Evolutionary conservation across 2,329 filamentous ascomycete species (phyloP).

Genomic region (Fusarium solani-melongenae): DNA sequence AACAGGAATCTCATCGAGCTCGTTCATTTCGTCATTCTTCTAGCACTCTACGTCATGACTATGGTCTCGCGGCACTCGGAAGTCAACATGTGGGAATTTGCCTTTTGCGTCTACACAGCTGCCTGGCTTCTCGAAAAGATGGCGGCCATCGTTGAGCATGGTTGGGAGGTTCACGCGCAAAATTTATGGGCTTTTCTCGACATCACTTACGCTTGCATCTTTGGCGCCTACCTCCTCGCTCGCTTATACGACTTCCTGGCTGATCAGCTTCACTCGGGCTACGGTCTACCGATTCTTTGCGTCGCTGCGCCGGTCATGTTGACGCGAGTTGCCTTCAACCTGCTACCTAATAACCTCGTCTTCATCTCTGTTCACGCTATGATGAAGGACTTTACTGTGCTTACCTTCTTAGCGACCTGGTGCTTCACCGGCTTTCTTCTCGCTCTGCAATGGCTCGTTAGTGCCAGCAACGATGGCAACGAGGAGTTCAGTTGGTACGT

Average conservation of each 20-base stretch:
- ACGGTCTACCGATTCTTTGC: slow-evolving; percentile 73
- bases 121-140: slow-evolving; percentile 77
- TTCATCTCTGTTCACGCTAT: slow-evolving; percentile 79
- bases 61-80: slow-evolving; percentile 68
- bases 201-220: slow-evolving; percentile 74
- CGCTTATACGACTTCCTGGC: slow-evolving; percentile 67
- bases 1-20: slow-evolving; percentile 75
- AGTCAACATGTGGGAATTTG: slow-evolving; percentile 64
- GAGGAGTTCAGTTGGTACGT: slow-evolving; percentile 58
- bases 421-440: slow-evolving; percentile 79
- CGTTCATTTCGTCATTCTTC: slow-evolving; percentile 71
- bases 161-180: slow-evolving; percentile 76
- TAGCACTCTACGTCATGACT: slow-evolving; percentile 71
- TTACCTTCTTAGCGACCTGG: slow-evolving; percentile 74
- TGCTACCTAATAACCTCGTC: slow-evolving; percentile 80
- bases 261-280: slow-evolving; percentile 59
- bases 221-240: slow-evolving; percentile 68
- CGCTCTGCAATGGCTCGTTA: slow-evolving; percentile 73
- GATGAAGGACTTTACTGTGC: slow-evolving; percentile 77
- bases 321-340: slow-evolving; percentile 76
- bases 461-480: slow-evolving; percentile 41
- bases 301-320: slow-evolving; percentile 76
- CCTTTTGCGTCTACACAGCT: slow-evolving; percentile 72
- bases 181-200: slow-evolving; percentile 82
- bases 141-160: slow-evolving; percentile 73